phyloP scores from a whole-genome alignment of 1,284 basidiomycete genomes.

The Leccinum subrobustum region DNA sequence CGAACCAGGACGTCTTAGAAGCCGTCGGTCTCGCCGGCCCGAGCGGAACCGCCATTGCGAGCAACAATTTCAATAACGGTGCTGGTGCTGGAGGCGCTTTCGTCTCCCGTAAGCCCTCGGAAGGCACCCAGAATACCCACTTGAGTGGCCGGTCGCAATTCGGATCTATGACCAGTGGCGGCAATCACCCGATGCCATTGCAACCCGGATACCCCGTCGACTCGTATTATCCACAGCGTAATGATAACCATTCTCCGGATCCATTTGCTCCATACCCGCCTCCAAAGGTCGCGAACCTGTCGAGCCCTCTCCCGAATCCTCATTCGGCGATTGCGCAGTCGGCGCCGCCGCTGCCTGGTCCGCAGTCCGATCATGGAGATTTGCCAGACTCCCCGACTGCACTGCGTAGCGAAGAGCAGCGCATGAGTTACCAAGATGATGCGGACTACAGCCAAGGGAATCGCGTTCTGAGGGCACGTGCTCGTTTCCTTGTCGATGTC shows the following conservation, averaged over 20 bases:
- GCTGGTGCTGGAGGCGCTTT: constrained; percentile 2
- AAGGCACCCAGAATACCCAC: constrained; percentile 25
- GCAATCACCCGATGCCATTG: constrained; percentile 15
- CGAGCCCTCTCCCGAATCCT: constrained; percentile 29
- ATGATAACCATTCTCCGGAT: constrained; percentile 21
- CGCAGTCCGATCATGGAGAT: constrained; percentile 19
- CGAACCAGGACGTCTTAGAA: constrained; percentile 31
- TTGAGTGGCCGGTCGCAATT: constrained; percentile 24
- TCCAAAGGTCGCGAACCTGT: constrained; percentile 5
- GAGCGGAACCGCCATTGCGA: constrained; percentile 15
- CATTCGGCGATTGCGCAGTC: constrained; percentile 11
- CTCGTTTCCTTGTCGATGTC: not conserved
- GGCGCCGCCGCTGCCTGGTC: constrained; percentile 11
- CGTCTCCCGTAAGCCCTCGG: constrained; percentile 23
- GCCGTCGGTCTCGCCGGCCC: constrained; percentile 26
- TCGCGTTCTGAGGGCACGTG: constrained; percentile 30
- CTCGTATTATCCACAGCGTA: constrained; percentile 23
- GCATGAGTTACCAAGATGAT: constrained; percentile 32
- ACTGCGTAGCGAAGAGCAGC: constrained; percentile 20
- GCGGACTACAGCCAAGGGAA: constrained; percentile 29
- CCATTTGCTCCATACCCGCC: constrained; percentile 31
- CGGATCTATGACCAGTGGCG: constrained; percentile 20
- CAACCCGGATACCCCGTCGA: constrained; percentile 31
- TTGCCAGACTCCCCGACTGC: constrained; percentile 11
- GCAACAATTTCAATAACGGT: constrained; percentile 1